phyloP scores from a whole-genome alignment of 176 grass and related monocot species.

The Ensete glaucum region DNA sequence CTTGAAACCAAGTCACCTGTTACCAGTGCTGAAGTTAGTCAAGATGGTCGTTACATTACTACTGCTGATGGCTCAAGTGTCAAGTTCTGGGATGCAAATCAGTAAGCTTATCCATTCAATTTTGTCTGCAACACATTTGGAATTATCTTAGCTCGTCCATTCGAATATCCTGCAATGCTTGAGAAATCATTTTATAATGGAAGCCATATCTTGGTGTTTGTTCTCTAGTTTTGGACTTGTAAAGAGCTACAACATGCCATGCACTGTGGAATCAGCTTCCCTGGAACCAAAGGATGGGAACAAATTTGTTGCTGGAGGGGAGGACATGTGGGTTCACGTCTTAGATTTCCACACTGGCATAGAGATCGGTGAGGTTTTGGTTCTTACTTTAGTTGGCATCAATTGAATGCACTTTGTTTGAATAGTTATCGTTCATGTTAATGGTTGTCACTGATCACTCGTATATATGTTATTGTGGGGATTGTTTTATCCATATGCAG shows the following conservation, averaged over 20 bases:
- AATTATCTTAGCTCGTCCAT: too few relatives aligned
- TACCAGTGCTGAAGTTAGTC: constrained; percentile 92
- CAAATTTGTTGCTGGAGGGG: constrained; percentile 85
- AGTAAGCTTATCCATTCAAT: constrained; percentile 34
- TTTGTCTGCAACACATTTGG: background rate
- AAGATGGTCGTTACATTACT: constrained; percentile 90
- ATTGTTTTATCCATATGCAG: constrained; percentile 16
- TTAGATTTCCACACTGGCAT: constrained; percentile 91
- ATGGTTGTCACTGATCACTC: too few relatives aligned
- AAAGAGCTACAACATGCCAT: constrained; percentile 97
- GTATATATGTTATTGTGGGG: too few relatives aligned
- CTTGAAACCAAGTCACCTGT: constrained; percentile 92
- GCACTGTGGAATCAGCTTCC: constrained; percentile 87
- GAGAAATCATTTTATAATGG: background rate
- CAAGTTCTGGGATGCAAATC: constrained; percentile 95
- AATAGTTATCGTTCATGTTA: background rate
- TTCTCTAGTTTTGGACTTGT: constrained; percentile 73
- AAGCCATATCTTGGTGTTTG: background rate
- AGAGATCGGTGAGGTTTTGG: constrained; percentile 65
- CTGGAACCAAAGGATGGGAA: constrained; percentile 79
- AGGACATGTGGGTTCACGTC: constrained; percentile 93
- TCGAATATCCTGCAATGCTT: too few relatives aligned
- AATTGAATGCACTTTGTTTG: background rate
- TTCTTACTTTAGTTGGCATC: too few relatives aligned
- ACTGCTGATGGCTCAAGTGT: constrained; percentile 87